Evolutionary conservation across 2,329 filamentous ascomycete species (phyloP).

Genomic region (Aspergillus sp.): DNA sequence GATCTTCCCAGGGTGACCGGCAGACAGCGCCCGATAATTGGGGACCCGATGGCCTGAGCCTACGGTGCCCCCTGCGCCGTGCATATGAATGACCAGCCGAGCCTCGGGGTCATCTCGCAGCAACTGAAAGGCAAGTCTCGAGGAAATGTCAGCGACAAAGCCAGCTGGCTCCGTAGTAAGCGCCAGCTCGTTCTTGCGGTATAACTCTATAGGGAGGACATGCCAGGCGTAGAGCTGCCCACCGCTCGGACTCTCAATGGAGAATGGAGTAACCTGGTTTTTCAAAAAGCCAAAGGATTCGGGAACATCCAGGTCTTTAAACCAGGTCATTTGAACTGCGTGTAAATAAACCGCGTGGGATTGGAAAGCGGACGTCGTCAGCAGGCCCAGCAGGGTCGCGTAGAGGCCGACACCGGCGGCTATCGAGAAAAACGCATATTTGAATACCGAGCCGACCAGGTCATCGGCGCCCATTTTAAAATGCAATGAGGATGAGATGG

Average conservation of each 20-base stretch:
- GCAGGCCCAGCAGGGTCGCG: conserved; percentile 45
- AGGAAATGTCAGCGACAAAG: conserved; percentile 35
- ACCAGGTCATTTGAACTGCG: conserved; percentile 55
- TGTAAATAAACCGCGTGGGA: conserved; percentile 59
- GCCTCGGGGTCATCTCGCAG: conserved; percentile 48
- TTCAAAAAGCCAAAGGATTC: conserved; percentile 51
- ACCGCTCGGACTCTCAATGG: conserved; percentile 43
- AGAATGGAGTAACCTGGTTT: conserved; percentile 52
- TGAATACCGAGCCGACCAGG: not conserved
- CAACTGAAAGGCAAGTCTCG: conserved; percentile 43
- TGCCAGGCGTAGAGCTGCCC: conserved; percentile 52
- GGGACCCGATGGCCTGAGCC: conserved; percentile 56
- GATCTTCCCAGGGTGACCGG: conserved; percentile 50
- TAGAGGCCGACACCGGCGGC: conserved; percentile 37
- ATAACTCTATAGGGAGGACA: conserved; percentile 48
- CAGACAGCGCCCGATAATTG: conserved; percentile 51
- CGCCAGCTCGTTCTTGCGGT: conserved; percentile 43
- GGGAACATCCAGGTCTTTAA: conserved; percentile 50
- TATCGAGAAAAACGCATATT: conserved; percentile 2
- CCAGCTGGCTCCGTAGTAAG: conserved; percentile 42
- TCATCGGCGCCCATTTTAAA: not conserved
- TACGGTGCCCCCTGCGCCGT: conserved; percentile 57
- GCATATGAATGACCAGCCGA: conserved; percentile 51
- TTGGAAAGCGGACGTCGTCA: conserved; percentile 50
- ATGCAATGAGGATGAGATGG: not conserved